Evolutionary conservation across 2,329 filamentous ascomycete genomes (phyloP).

Genomic region (Teratosphaeria gauchensis): DNA sequence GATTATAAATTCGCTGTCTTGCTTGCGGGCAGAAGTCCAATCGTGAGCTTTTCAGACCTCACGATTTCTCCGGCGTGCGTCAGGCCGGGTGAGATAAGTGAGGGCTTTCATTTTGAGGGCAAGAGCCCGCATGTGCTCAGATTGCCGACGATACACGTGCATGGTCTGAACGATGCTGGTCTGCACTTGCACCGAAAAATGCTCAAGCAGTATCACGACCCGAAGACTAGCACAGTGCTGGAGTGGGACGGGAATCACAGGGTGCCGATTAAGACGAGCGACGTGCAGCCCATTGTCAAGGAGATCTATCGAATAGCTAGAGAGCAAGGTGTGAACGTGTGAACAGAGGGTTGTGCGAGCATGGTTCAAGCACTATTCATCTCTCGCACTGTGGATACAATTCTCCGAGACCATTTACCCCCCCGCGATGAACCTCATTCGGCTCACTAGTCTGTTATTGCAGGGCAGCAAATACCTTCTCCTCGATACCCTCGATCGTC

Average conservation of each 20-base stretch:
- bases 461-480: constrained; percentile 26
- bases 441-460: background rate
- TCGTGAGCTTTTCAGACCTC: constrained; percentile 43
- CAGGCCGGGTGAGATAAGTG: constrained; percentile 32
- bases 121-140: constrained; percentile 40
- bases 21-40: constrained; percentile 51
- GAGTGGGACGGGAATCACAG: constrained; percentile 68
- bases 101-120: constrained; percentile 35
- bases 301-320: constrained; percentile 45
- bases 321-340: constrained; percentile 36
- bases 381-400: background rate
- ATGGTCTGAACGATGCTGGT: constrained; percentile 52
- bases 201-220: constrained; percentile 50
- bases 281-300: constrained; percentile 50
- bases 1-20: constrained; percentile 53
- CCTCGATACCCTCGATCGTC: constrained; percentile 33
- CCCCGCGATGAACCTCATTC: no score
- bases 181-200: constrained; percentile 50
- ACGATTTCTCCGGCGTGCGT: constrained; percentile 30
- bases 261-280: constrained; percentile 56
- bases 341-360: constrained; percentile 1
- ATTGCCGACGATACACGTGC: constrained; percentile 58
- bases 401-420: background rate
- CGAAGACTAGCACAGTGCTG: constrained; percentile 45
- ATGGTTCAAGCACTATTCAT: background rate